Conservation (phyloP, 2,329 filamentous ascomycete species). For the Talaromyces sp. region DNA sequence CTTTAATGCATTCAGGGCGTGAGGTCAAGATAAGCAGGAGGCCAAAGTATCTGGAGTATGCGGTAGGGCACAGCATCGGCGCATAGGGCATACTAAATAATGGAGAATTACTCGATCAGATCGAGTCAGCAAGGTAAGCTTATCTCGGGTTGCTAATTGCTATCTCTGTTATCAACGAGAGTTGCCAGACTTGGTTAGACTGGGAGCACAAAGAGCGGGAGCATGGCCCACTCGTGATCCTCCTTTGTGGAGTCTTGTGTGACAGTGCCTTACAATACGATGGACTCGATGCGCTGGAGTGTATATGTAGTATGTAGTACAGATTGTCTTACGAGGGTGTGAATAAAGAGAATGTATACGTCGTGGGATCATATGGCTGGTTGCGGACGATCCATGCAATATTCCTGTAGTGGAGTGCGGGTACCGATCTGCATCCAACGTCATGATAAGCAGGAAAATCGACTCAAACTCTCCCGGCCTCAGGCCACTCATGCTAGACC, state of each 20-base stretch:
- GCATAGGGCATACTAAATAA: neutral
- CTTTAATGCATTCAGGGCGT: neutral
- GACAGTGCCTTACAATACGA: too few relatives aligned
- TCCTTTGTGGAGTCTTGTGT: neutral
- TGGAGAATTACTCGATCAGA: conserved; percentile 16
- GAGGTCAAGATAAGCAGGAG: neutral
- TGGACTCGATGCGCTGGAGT: neutral
- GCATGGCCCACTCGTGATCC: neutral
- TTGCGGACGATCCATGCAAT: neutral
- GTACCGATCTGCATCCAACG: neutral
- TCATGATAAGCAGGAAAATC: conserved; percentile 13
- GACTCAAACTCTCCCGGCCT: too few relatives aligned
- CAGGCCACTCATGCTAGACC: too few relatives aligned
- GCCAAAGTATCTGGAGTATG: neutral
- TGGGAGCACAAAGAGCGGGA: neutral
- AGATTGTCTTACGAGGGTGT: too few relatives aligned
- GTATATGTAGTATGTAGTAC: neutral
- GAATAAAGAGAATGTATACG: too few relatives aligned
- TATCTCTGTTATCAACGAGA: neutral
- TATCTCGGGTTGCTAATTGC: conserved; percentile 2
- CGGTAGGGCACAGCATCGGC: neutral
- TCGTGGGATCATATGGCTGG: neutral
- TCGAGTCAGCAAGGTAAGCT: conserved; percentile 14
- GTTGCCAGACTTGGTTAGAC: neutral
- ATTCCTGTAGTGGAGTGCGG: neutral